phyloP scores from a whole-genome alignment of 768 basidiomycete genomes.

The Lyophyllum semitale region DNA sequence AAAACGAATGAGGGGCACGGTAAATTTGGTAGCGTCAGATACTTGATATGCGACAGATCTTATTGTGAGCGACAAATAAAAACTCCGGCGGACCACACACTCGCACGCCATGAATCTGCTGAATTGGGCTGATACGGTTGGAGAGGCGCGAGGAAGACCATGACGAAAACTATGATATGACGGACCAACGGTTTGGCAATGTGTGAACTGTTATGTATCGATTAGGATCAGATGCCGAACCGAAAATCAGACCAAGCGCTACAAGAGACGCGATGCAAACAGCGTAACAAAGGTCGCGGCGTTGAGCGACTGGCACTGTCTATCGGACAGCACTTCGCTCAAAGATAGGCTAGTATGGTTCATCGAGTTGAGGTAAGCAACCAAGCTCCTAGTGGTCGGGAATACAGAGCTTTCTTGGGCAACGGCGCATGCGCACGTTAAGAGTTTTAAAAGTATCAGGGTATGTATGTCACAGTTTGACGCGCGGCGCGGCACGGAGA shows the following conservation, averaged over 20 bases:
- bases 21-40: not conserved
- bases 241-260: not conserved
- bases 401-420: not conserved
- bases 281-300: no score
- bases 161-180: not conserved
- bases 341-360: no score
- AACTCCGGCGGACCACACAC: not conserved
- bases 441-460: no score
- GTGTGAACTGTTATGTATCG: slow-evolving; percentile 2
- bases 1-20: not conserved
- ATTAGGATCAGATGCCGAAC: slow-evolving; percentile 2
- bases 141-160: not conserved
- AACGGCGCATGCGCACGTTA: not conserved
- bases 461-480: no score
- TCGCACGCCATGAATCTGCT: slow-evolving; percentile 1
- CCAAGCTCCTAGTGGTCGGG: not conserved
- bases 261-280: not conserved
- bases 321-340: no score
- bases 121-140: not conserved
- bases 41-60: slow-evolving; percentile 1
- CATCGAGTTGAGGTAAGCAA: no score
- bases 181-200: slow-evolving; percentile 4
- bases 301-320: no score
- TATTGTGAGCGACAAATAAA: not conserved
- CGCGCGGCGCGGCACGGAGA: not conserved